Conservation (phyloP, 805 yeast genomes). For the Huiozyma sinensis region DNA sequence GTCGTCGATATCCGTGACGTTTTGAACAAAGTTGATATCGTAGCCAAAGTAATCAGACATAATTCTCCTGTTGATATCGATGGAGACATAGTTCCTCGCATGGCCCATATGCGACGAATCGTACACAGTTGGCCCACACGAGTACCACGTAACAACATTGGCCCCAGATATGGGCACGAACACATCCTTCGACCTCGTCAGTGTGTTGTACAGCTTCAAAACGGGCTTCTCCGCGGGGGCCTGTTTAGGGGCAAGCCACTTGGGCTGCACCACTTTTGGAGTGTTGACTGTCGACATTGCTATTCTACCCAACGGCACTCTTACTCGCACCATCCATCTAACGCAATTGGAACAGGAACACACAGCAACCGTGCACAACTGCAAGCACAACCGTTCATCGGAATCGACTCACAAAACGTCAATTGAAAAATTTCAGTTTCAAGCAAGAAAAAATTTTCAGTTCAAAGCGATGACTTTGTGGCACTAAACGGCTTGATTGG, state of each 20-base stretch:
- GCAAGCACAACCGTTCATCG: no score
- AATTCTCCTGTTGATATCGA: slow-evolving; percentile 85
- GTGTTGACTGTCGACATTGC: slow-evolving; percentile 1
- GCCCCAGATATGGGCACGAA: slow-evolving; percentile 56
- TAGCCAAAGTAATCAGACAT: slow-evolving; percentile 87
- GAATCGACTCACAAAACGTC: no score
- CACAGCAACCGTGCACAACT: no score
- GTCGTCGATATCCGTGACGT: slow-evolving; percentile 98
- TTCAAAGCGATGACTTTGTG: neutral
- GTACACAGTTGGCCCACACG: slow-evolving; percentile 97
- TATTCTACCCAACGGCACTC: no score
- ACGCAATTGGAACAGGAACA: no score
- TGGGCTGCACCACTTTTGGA: slow-evolving; percentile 37
- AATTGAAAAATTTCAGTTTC: neutral
- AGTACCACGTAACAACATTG: slow-evolving; percentile 80
- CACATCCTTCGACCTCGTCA: slow-evolving; percentile 70
- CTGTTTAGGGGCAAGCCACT: slow-evolving; percentile 36
- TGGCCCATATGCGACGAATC: slow-evolving; percentile 97
- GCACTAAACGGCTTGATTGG: neutral
- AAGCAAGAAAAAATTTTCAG: neutral
- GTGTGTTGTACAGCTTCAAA: slow-evolving; percentile 66
- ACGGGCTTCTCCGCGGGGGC: slow-evolving; percentile 23
- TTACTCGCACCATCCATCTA: no score
- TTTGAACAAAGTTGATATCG: slow-evolving; percentile 79
- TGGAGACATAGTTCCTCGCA: slow-evolving; percentile 92